A percentile compares a stretch with the other conserved stretches of the same genome.
Evolutionary conservation across 495 filamentous ascomycete genomes (phyloP).

Genomic region (Penicillium canescens): DNA sequence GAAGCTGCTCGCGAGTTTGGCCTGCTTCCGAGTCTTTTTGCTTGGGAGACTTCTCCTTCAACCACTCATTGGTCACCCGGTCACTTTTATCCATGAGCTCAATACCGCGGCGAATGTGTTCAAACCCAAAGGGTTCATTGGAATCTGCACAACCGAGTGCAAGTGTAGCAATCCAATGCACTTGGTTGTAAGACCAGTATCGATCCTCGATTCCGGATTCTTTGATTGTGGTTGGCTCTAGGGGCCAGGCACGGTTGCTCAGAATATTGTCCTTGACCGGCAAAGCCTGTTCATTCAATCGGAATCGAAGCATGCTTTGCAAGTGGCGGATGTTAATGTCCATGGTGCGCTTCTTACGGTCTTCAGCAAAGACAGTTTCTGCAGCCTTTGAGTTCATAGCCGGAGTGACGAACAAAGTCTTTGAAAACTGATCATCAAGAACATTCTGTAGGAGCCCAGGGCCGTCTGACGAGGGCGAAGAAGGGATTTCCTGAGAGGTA

Average conservation of each 20-base stretch:
- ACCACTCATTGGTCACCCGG: slow-evolving; percentile 36
- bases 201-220: slow-evolving; percentile 49
- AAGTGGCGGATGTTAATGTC: slow-evolving; percentile 72
- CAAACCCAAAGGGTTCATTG: slow-evolving; percentile 37
- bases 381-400: slow-evolving; percentile 32
- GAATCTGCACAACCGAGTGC: slow-evolving; percentile 56
- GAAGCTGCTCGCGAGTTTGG: slow-evolving; percentile 35
- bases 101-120: slow-evolving; percentile 40
- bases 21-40: slow-evolving; percentile 21
- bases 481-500: slow-evolving; percentile 35
- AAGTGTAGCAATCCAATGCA: slow-evolving; percentile 62
- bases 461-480: slow-evolving; percentile 34
- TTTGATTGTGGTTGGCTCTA: slow-evolving; percentile 35
- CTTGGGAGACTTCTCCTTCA: slow-evolving; percentile 36
- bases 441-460: slow-evolving; percentile 49
- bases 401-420: slow-evolving; percentile 53
- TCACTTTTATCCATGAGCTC: slow-evolving; percentile 40
- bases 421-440: slow-evolving; percentile 49
- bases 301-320: slow-evolving; percentile 59
- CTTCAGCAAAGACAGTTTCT: slow-evolving; percentile 40
- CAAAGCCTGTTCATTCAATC: slow-evolving; percentile 37
- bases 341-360: slow-evolving; percentile 51
- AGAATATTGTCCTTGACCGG: slow-evolving; percentile 38
- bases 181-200: slow-evolving; percentile 59
- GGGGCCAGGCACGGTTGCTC: slow-evolving; percentile 32